Base-by-base conservation (phyloP, 2,329 filamentous ascomycete species). In the Trichoderma sp. region DNA sequence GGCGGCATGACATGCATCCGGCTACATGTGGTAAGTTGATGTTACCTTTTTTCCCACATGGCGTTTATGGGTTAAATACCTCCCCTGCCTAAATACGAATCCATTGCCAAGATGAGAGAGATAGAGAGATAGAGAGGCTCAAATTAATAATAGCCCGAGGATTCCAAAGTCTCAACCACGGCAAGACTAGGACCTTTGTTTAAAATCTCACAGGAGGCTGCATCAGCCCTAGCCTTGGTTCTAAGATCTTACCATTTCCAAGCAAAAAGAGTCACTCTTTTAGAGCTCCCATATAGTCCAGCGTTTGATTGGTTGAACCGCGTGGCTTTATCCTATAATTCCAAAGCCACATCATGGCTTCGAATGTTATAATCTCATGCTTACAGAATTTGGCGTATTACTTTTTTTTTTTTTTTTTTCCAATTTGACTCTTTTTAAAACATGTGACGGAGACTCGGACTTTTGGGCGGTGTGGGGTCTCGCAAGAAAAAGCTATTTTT, bases 171-270 rank as follows among this genome's bases (percentile, higher is more conserved):
- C 39, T 10, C 39, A 43, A 43, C 39, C n/a, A 43, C 4, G 39
- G n/a, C 3, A 26, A 26, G 13, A 26, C 18, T 26, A 63, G 43
- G 28, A 52, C 21, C 30, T 6, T 6, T n/a, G 30, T 21, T 63
- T 63, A 63, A 63, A 63, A 63, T 63, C 59, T 63, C 59, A 63
- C 59, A 37, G 26, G 49, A 63, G 43, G 43, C 43, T 21, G 6
- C n/a, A 46, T 46, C 43, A 46, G 46, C 46, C 21, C 46, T 24
- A 49, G 39, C 11, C 21, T 39, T 46, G 14, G 37, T 18, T n/a
- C 58, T 60, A 60, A 60, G 58, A 60, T 60, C 58, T 60, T 28
- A 60, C 58, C 30, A 14, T n/a, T 39, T 39, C 39, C 39, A 3
- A 43, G 13, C 2, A 16, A 18, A 58, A 18, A 10, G 21, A 60